A percentile compares a stretch with the other conserved stretches of the same genome.
phyloP scores from a whole-genome alignment of 345 rosid species.

The Camelina sativa region DNA sequence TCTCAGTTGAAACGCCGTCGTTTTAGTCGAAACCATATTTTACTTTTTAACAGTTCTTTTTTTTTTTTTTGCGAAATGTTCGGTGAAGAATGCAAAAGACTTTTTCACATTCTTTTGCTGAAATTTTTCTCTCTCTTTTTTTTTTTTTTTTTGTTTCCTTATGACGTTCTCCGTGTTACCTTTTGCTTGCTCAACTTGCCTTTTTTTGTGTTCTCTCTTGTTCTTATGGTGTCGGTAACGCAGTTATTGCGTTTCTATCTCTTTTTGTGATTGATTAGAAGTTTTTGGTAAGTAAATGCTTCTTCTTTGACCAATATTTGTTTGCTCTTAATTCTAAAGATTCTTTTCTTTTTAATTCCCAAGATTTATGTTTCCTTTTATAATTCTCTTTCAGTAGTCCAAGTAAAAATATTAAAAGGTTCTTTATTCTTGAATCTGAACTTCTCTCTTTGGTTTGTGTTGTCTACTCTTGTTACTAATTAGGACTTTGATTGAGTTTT shows the following conservation, averaged over 20 bases:
- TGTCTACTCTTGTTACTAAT: too few species aligned
- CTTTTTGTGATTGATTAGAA: neutral
- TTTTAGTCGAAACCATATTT: neutral
- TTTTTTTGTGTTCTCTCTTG: neutral
- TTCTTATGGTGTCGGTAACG: constrained; percentile 38
- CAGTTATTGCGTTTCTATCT: constrained; percentile 26
- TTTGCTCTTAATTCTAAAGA: constrained; percentile 19
- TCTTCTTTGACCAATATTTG: constrained; percentile 15
- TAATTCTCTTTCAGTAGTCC: constrained; percentile 14
- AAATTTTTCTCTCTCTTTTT: neutral
- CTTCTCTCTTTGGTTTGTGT: constrained; percentile 1
- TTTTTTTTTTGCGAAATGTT: constrained; percentile 1
- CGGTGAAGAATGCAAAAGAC: constrained; percentile 28
- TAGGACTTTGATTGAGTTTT: neutral
- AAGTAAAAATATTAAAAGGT: neutral
- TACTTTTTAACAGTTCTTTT: neutral
- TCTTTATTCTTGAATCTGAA: neutral
- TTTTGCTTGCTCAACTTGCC: neutral
- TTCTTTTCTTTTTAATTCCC: constrained; percentile 25
- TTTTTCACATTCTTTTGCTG: neutral
- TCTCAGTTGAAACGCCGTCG: constrained; percentile 18
- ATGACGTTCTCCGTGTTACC: constrained; percentile 4
- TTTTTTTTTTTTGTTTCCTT: neutral
- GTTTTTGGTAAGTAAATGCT: constrained; percentile 31
- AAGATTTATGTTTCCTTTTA: constrained; percentile 23